Percentiles rank a stretch among this genome's conserved stretches.
These are phyloP conservation scores for Fusarium nelsonii DNA, from an alignment of 2,329 filamentous ascomycete genomes.

Conservation along the genomic window DNA sequence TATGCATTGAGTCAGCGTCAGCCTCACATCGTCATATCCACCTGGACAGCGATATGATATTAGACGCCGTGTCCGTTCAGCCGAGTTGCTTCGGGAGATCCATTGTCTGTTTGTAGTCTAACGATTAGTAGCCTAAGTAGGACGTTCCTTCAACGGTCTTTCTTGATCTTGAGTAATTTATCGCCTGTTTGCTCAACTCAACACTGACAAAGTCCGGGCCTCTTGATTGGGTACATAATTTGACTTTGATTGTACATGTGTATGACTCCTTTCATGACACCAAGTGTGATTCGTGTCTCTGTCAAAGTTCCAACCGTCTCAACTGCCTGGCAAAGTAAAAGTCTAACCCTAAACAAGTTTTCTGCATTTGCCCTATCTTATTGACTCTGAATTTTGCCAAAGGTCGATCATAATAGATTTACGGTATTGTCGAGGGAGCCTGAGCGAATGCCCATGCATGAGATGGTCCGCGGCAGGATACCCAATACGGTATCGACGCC, in stretches of 20 bases:
- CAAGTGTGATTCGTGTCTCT: neutral
- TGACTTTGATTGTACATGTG: neutral
- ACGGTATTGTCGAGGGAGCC: neutral
- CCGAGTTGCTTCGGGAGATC: neutral
- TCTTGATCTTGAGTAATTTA: neutral
- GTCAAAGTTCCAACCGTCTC: neutral
- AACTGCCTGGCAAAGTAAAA: neutral
- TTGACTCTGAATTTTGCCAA: neutral
- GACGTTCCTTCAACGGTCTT: neutral
- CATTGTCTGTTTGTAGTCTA: neutral
- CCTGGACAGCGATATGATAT: neutral
- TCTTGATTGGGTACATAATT: neutral
- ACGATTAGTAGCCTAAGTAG: neutral
- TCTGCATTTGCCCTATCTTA: neutral
- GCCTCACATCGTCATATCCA: conserved; percentile 25
- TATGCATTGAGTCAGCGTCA: conserved; percentile 42
- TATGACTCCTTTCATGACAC: neutral
- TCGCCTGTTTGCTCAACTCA: neutral
- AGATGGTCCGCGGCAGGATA: conserved; percentile 23
- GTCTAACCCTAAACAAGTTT: neutral
- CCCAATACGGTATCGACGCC: conserved; percentile 26
- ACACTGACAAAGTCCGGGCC: neutral
- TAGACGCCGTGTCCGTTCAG: neutral
- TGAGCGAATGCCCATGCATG: neutral
- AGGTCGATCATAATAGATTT: neutral